Base-by-base conservation (phyloP, 805 yeast genomes). In the Kregervanrija fluxuum region DNA sequence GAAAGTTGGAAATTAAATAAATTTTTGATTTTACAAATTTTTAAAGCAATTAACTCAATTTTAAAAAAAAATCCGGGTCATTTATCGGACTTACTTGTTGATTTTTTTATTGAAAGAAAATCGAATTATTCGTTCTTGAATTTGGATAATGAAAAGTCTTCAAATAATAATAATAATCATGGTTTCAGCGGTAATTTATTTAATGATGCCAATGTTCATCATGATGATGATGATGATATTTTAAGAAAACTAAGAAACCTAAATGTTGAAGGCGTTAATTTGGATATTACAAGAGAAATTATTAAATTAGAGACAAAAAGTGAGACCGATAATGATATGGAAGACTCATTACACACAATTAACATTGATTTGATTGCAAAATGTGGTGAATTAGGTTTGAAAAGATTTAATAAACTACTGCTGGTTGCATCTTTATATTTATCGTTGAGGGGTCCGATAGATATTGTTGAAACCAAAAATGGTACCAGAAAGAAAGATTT, bases 1-100 rank as follows among this genome's bases (percentile, higher is more conserved):
- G 57, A 54, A 22, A 47, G 51, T 39, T 55, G 57, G 53, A 48
- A 48, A 33, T 35, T 60, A n/a, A 47, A 44, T 22, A 56, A 51
- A 40, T 41, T 45, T n/a, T 41, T 54, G 22, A 38, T 60, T 10
- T 40, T 57, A 30, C 65, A 61, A 43, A 41, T 61, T 11, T 61
- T 48, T 46, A 56, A 54, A 38, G 40, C 52, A 8, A 42, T 61
- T 28, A 61, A 61, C 35, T 53, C 54, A 32, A 43, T 57, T 10
- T 32, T 60, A 17, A 58, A 57, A 39, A 40, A 43, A 5, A 45
- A 45, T 28, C 39, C 45, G 5, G 30, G 28, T 34, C 37, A 39
- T 32, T 34, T 49, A 17, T 33, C 31, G 16, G 45, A 43, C 33
- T 43, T 48, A 11, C 37, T 52, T 13, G 42, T 45, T 10, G 50